Evolutionary conservation across 2,329 filamentous ascomycete genomes (phyloP), one percentile per base, ranked within the genome.

Genomic region (Stagonosporopsis cucurbitacearum): DNA sequence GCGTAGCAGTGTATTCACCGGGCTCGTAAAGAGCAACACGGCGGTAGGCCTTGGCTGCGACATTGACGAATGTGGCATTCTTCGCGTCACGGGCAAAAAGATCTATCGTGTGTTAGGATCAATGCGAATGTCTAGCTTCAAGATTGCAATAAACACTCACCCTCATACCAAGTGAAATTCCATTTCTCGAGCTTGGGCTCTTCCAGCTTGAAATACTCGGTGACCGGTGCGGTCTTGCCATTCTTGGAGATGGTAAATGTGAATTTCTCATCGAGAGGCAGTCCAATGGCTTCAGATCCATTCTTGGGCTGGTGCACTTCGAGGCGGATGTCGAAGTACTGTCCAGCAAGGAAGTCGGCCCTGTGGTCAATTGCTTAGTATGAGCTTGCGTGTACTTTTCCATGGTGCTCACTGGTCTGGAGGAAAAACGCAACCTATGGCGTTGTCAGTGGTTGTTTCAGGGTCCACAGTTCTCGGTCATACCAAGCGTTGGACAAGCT

Each of bases 141-240:
- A n/a, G 9, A 6, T 5, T 26, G 2, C 0, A 32, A 9, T 17
- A 11, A 32, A 22, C 20, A 59, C 75, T 54, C 68, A 82, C 80
- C 89, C 79, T 94, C 91, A 69, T 85, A 94, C 89, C 89, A 95
- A n/a, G 82, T 82, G 71, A 95, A 95, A 63, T 87, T 84, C 91
- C 91, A 96, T 61, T 81, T 87, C 81, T 96, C 91, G 15, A 95
- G 78, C 72, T 85, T 77, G 19, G 91, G 88, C 72, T 94, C 90
- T 2, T 82, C 68, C 32, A 89, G 69, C n/a, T 81, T 80, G 78
- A 95, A 94, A 77, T 85, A 92, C 36, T 86, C 78, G 15, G 86
- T 80, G 36, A 87, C 85, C 53, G 81, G 77, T 70, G 84, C 77
- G 25, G 85, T 69, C 70, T 84, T 77, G 23, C 83, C 72, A 55